Evolutionary conservation across 164 flowering plant species (phyloP), one percentile per base, ranked within the genome.

Genomic region (Kingdonia uniflora): DNA sequence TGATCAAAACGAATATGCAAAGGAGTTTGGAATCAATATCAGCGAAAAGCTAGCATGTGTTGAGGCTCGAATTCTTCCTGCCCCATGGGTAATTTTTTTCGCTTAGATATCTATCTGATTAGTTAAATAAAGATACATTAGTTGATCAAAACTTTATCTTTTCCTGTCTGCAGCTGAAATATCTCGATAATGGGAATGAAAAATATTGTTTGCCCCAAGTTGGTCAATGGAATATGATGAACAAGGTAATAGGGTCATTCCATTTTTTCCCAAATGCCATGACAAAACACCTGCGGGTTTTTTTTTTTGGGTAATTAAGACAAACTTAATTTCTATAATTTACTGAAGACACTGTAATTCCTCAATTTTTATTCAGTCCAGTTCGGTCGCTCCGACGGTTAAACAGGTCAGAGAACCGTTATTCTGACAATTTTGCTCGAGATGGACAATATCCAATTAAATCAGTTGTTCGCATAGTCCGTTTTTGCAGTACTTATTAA

Each of bases 151-250:
- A 2, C 11, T 42, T 55, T 6, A 38, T 61, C 20, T 15, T 6
- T 33, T 43, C 11, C 44, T 63, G 11, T 47, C 19, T 68, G 47
- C 79, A 85, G 88, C 74, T 85, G 49, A 85, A 85, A 66, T 85
- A 85, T 69, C 81, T 80, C 68, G 88, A 85, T 47, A 70, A 74
- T 46, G 88, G 88, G 47, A 85, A 78, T 54, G 94, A 85, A 59
- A 85, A 82, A 64, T 81, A 85, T 65, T 85, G 86, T 54, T 67
- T 85, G 65, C 94, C 94, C 5, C 94, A 82, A 58, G 88, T 82
- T 63, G 94, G 94, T 60, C 94, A 85, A 59, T 85, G 94, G 94
- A 85, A 85, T 65, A 85, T 85, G 94, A 77, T 75, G 88, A 82
- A 85, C 72, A 85, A 85, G 86, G 94, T 80, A 71, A 5, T 19